Base-by-base conservation (phyloP, 768 basidiomycete species). In the Clitopilus passeckerianus region DNA sequence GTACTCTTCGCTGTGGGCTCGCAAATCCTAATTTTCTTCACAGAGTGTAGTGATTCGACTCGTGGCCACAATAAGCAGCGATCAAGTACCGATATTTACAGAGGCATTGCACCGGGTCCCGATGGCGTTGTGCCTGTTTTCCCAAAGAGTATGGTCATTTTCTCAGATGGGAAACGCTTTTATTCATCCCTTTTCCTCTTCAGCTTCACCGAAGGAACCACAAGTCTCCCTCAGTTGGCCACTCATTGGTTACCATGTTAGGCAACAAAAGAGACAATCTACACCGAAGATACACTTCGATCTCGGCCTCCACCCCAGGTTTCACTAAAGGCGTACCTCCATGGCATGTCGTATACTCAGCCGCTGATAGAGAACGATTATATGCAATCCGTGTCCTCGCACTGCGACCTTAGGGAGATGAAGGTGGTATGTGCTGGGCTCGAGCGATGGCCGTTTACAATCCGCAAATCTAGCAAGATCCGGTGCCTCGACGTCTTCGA, bases 401-500 rank as follows among this genome's bases (percentile, higher is more conserved):
- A 80, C 34, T 75, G 71, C 24, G 65, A 65, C 34, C 59, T 84
- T 57, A 77, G 74, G 3, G 77, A 83, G 59, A 85, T 86, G 76
- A 68, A 72, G 59, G 80, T 87, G 66, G 61, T 70, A 18, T 80
- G 81, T 61, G 68, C 60, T n/a, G 67, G 66, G 35, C 74, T 75
- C 63, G 65, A 75, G 34, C 57, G 61, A 37, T 79, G 77, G 69
- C 71, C 74, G 5, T 71, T 85, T 37, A 62, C 76, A 57, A 76
- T 84, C 59, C 73, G 75, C 53, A 74, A 78, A 35, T 54, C 71
- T 20, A 68, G 68, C 43, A 80, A 80, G 12, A 73, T 87, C 58
- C 71, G 79, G 14, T 81, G 84, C 64, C 75, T 80, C 22, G 86
- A 89, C 56, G 77, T 89, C 34, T 85, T 87, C 65, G 68, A 78